Evolutionary conservation across 768 basidiomycete genomes (phyloP).

Genomic region (Dioszegia aurantiaca): DNA sequence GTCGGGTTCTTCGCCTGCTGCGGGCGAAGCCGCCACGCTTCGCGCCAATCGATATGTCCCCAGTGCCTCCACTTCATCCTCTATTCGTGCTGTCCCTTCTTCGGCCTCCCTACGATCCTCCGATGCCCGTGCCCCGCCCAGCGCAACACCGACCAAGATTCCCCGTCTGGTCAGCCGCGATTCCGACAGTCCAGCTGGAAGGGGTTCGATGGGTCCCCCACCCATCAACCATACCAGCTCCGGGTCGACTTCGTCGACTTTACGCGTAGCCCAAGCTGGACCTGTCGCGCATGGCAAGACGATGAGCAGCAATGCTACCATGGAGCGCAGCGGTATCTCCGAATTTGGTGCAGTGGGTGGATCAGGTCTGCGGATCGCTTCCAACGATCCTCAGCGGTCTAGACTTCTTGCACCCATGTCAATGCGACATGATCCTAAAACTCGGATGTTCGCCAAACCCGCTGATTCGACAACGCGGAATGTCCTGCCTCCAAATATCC

Average conservation of each 20-base stretch:
- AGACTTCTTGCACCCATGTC: slow-evolving; percentile 44
- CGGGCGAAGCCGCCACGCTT: slow-evolving; percentile 18
- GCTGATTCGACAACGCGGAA: slow-evolving; percentile 10
- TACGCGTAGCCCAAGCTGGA: slow-evolving; percentile 53
- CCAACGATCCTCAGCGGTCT: slow-evolving; percentile 34
- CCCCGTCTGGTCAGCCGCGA: slow-evolving; percentile 47
- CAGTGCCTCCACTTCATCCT: slow-evolving; percentile 39
- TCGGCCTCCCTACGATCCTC: slow-evolving; percentile 18
- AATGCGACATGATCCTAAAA: slow-evolving; percentile 26
- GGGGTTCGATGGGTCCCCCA: slow-evolving; percentile 37
- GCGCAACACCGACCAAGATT: slow-evolving; percentile 51
- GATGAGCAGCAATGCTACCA: slow-evolving; percentile 22
- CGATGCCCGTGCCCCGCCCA: slow-evolving; percentile 26
- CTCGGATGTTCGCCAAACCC: slow-evolving; percentile 15
- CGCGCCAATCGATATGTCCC: slow-evolving; percentile 20
- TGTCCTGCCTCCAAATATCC: slow-evolving; percentile 22
- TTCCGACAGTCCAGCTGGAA: slow-evolving; percentile 22
- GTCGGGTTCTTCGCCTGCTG: slow-evolving; percentile 22
- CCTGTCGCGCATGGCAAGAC: slow-evolving; percentile 56
- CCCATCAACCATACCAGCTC: slow-evolving; percentile 18
- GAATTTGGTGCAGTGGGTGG: slow-evolving; percentile 32
- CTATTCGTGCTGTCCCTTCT: slow-evolving; percentile 18
- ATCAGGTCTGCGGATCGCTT: slow-evolving; percentile 19
- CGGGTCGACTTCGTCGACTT: slow-evolving; percentile 53
- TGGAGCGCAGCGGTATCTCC: slow-evolving; percentile 26